phyloP scores from a whole-genome alignment of 2,329 filamentous ascomycete genomes.

The Nemania abortiva region DNA sequence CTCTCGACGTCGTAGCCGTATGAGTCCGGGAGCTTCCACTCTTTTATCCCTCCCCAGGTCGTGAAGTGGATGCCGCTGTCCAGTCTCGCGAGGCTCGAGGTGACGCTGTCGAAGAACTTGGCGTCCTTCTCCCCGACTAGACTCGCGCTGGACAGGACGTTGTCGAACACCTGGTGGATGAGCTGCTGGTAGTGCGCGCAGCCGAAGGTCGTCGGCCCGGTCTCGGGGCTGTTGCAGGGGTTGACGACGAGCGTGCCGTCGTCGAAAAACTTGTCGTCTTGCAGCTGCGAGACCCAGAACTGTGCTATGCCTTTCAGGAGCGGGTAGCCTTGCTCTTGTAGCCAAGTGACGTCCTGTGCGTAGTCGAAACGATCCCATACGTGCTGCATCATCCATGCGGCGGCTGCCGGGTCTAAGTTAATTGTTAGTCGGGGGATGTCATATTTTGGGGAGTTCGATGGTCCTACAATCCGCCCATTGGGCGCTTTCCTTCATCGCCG shows the following conservation, averaged over 20 bases:
- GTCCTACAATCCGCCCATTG: slow-evolving; percentile 50
- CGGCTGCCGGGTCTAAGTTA: slow-evolving; percentile 55
- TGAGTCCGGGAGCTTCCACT: slow-evolving; percentile 53
- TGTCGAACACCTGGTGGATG: slow-evolving; percentile 59
- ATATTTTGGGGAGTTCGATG: too few species aligned
- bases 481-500: slow-evolving; percentile 54
- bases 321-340: slow-evolving; percentile 62
- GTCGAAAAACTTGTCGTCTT: slow-evolving; percentile 61
- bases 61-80: slow-evolving; percentile 51
- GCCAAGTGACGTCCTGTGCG: slow-evolving; percentile 60
- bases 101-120: slow-evolving; percentile 53
- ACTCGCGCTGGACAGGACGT: slow-evolving; percentile 49
- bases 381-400: slow-evolving; percentile 71
- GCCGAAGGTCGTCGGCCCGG: slow-evolving; percentile 65
- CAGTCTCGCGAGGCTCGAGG: slow-evolving; percentile 53
- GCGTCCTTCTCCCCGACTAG: slow-evolving; percentile 46
- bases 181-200: slow-evolving; percentile 67
- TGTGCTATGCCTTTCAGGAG: slow-evolving; percentile 64
- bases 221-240: slow-evolving; percentile 70
- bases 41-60: slow-evolving; percentile 51
- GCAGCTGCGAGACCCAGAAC: slow-evolving; percentile 69
- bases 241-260: slow-evolving; percentile 67
- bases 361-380: slow-evolving; percentile 70
- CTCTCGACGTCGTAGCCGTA: slow-evolving; percentile 46
- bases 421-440: slow-evolving; percentile 9